Conservation (phyloP, 2,329 filamentous ascomycete genomes). For the Alternaria alternata region DNA sequence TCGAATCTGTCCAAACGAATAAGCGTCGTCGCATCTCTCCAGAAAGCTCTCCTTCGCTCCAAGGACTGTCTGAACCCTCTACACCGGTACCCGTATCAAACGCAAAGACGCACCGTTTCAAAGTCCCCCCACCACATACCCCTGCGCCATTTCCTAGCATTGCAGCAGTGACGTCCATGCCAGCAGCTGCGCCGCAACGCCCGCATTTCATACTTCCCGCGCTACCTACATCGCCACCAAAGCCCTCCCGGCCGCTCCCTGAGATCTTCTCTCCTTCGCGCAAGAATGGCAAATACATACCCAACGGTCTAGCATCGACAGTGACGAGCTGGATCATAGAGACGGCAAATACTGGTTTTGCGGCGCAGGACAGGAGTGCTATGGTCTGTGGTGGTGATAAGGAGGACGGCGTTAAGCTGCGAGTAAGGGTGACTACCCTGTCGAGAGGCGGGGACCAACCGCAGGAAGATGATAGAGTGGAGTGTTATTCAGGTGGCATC, state of each 20-base stretch:
- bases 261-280: slow-evolving; percentile 64
- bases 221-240: slow-evolving; percentile 36
- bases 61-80: slow-evolving; percentile 10
- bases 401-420: slow-evolving; percentile 38
- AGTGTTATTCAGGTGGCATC: slow-evolving; percentile 32
- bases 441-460: neutral
- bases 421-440: slow-evolving; percentile 10
- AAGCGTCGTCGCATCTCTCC: slow-evolving; percentile 41
- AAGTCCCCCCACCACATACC: slow-evolving; percentile 26
- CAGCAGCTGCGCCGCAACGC: slow-evolving; percentile 26
- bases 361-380: slow-evolving; percentile 20
- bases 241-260: slow-evolving; percentile 52
- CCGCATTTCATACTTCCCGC: slow-evolving; percentile 52
- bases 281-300: slow-evolving; percentile 58
- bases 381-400: slow-evolving; percentile 27
- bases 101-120: slow-evolving; percentile 38
- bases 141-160: slow-evolving; percentile 21
- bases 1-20: slow-evolving; percentile 15
- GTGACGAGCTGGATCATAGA: slow-evolving; percentile 62
- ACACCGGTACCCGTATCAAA: slow-evolving; percentile 19
- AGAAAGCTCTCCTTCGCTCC: slow-evolving; percentile 15
- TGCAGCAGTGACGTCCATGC: slow-evolving; percentile 7
- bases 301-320: slow-evolving; percentile 59
- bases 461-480: slow-evolving; percentile 13
- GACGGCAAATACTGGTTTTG: slow-evolving; percentile 35